phyloP scores from a whole-genome alignment of 495 filamentous ascomycete species.

The Lepidopterella palustris region DNA sequence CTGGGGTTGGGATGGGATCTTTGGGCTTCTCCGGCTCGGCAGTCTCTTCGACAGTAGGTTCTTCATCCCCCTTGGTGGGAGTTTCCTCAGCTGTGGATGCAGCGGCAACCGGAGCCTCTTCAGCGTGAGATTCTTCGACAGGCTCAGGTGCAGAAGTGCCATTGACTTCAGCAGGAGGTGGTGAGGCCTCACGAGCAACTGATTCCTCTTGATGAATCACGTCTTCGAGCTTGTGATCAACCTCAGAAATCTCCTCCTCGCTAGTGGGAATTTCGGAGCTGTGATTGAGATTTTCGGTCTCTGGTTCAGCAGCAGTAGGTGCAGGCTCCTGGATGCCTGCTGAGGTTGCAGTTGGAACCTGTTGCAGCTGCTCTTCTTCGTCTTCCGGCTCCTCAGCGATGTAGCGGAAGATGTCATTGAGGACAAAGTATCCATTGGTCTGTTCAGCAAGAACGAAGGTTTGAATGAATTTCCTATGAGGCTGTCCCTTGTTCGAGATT shows the following conservation, averaged over 20 bases:
- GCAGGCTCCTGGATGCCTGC: slow-evolving; percentile 35
- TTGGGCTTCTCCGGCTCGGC: slow-evolving; percentile 50
- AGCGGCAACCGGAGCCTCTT: slow-evolving; percentile 24
- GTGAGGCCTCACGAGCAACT: slow-evolving; percentile 37
- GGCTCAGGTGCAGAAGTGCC: slow-evolving; percentile 24
- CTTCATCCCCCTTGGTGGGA: slow-evolving; percentile 29
- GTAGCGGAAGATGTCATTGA: slow-evolving; percentile 96
- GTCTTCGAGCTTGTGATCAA: slow-evolving; percentile 53
- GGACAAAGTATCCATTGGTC: slow-evolving; percentile 93
- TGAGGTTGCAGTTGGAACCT: slow-evolving; percentile 34
- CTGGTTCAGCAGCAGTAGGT: slow-evolving; percentile 27
- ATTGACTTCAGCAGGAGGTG: slow-evolving; percentile 25
- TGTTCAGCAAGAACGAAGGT: slow-evolving; percentile 98
- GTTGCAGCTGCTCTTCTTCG: slow-evolving; percentile 45
- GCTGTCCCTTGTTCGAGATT: slow-evolving; percentile 84
- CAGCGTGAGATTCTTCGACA: slow-evolving; percentile 22
- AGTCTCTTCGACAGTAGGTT: slow-evolving; percentile 35
- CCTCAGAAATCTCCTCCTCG: slow-evolving; percentile 43
- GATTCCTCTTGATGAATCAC: slow-evolving; percentile 36
- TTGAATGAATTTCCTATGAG: slow-evolving; percentile 91
- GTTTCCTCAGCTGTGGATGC: slow-evolving; percentile 28
- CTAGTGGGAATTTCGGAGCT: slow-evolving; percentile 29
- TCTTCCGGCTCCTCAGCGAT: slow-evolving; percentile 78
- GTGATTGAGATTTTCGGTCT: slow-evolving; percentile 32
- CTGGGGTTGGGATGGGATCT: slow-evolving; percentile 54